Evolutionary conservation across 441 rosid species (phyloP).

Genomic region (Adansonia gregorii): DNA sequence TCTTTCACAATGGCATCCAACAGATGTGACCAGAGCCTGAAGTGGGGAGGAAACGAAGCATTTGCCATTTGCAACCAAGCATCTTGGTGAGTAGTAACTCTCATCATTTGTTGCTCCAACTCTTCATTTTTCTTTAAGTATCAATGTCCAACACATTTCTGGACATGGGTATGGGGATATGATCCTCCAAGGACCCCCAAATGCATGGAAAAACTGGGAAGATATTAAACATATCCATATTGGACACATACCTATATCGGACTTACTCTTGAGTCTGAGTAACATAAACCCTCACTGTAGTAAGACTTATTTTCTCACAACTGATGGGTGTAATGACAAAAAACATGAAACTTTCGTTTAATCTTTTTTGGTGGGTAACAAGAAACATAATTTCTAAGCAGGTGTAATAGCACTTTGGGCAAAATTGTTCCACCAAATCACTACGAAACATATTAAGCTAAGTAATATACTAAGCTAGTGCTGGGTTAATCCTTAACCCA

Average conservation of each 20-base stretch:
- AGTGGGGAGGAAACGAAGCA: not conserved
- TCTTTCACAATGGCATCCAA: not conserved
- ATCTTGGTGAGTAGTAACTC: not conserved
- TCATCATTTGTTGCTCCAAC: no score
- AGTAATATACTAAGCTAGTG: not conserved
- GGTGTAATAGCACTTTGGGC: not conserved
- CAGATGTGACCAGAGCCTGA: not conserved
- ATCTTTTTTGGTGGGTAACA: not conserved
- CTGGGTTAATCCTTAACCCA: not conserved
- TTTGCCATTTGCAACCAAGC: not conserved
- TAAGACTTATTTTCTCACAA: not conserved
- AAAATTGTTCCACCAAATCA: conserved; percentile 9
- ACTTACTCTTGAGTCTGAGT: no score
- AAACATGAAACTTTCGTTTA: not conserved
- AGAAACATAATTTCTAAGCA: not conserved
- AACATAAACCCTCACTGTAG: not conserved
- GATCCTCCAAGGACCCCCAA: no score
- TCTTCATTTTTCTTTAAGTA: no score
- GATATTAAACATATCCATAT: no score
- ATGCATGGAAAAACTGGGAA: no score
- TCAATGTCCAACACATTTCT: no score
- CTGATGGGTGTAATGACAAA: not conserved
- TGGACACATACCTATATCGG: no score
- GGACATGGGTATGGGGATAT: no score
- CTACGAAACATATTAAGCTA: not conserved